phyloP scores from a whole-genome alignment of 2,329 filamentous ascomycete species.

The Metarhizium sp. region DNA sequence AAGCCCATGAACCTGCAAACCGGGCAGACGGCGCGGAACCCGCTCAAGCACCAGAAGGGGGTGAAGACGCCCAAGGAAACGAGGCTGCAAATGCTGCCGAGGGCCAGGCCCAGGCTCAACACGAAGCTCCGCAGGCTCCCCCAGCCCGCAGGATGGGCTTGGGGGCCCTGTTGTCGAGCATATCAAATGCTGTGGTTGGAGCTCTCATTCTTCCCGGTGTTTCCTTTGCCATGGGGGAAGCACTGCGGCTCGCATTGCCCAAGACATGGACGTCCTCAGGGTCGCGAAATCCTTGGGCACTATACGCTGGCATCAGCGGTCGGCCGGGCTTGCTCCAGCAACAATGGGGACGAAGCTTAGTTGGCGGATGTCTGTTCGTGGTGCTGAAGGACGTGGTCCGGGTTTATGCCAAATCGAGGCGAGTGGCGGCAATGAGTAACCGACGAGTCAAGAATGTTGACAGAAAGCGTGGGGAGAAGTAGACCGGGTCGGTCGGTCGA shows the following conservation, averaged over 20 bases:
- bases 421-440: conserved; percentile 44
- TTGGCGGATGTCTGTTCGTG: conserved; percentile 83
- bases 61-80: background rate
- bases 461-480: conserved; percentile 16
- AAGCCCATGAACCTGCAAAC: background rate
- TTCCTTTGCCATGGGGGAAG: conserved; percentile 67
- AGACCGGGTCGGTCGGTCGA: background rate
- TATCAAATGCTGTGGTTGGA: conserved; percentile 41
- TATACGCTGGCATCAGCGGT: conserved; percentile 13
- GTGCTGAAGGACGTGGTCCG: conserved; percentile 62
- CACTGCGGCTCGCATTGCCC: conserved; percentile 61
- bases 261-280: conserved; percentile 50
- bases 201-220: conserved; percentile 72
- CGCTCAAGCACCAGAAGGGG: background rate
- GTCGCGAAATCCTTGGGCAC: conserved; percentile 14
- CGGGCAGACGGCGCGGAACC: background rate
- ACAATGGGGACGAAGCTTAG: conserved; percentile 79
- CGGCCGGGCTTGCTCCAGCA: conserved; percentile 65
- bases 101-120: conserved; percentile 14
- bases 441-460: conserved; percentile 45
- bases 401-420: conserved; percentile 55
- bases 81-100: conserved; percentile 1
- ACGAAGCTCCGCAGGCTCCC: conserved; percentile 25
- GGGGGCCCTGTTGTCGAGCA: conserved; percentile 27
- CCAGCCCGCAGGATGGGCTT: conserved; percentile 24